Evolutionary conservation across 2,329 filamentous ascomycete species (phyloP), one percentile per base, ranked within the genome.

Genomic region (Nemania serpens): DNA sequence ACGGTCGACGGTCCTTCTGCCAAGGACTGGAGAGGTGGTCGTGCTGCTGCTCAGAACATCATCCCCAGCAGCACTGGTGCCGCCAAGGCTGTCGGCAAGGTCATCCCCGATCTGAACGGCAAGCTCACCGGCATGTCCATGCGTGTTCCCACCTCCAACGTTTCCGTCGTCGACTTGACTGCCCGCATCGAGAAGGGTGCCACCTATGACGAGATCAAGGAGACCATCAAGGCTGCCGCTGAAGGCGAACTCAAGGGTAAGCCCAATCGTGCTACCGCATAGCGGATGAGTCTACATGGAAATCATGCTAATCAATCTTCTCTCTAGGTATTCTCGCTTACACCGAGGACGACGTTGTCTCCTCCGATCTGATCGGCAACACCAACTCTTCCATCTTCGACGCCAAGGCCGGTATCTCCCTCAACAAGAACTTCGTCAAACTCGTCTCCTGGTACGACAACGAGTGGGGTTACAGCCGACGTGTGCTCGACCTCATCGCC

Each of bases 61-160:
- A 98, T 99, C 77, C 95, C 95, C 81, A 92, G 88, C 85, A 96
- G 91, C 88, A 99, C 95, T 70, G 95, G 95, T 88, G 95, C 95
- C 80, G 95, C 95, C 79, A 99, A 99, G 92, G 95, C 95, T 78
- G 95, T 99, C 83, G 95, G 95, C 84, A 99, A 99, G 90, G 95
- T 98, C 85, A 98, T 98, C 76, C 95, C 95, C 73, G 83, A 87
- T 73, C 89, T 99, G 72, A 98, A 98, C 84, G 95, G 95, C 88
- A 99, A 99, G 90, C 92, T 98, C 71, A 99, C 95, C 70, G 95
- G 95, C 84, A 98, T 99, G 95, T 87, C 95, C 75, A 95, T 99
- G 91, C 95, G 95, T 90, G 94, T 99, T 62, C 95, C 95, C 72
- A 98, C 95, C 72, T 82, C 91, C 86, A 98, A 99, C 86, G 95